phyloP scores from a whole-genome alignment of 2,329 filamentous ascomycete species.

The Trichoderma simmonsii region DNA sequence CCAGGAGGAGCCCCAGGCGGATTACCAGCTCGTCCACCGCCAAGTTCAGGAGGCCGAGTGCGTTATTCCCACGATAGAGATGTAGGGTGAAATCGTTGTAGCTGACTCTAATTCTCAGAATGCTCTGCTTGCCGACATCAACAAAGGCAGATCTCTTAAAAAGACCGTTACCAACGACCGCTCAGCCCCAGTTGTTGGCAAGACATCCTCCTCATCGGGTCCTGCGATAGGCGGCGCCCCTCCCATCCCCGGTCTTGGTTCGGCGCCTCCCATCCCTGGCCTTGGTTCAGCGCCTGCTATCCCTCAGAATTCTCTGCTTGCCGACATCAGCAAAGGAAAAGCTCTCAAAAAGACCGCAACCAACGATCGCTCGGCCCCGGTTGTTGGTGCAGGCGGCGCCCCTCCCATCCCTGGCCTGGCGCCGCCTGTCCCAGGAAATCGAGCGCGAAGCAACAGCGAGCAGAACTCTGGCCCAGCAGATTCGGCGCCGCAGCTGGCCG shows the following conservation, averaged over 20 bases:
- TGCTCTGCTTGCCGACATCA: conserved; percentile 83
- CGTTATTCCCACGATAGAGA: conserved; percentile 35
- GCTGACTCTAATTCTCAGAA: conserved; percentile 52
- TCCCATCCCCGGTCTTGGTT: conserved; percentile 61
- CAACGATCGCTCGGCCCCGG: conserved; percentile 87
- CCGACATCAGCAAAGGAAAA: conserved; percentile 81
- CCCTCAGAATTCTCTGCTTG: conserved; percentile 75
- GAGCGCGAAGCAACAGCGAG: conserved; percentile 83
- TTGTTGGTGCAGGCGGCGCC: conserved; percentile 65
- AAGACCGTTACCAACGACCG: conserved; percentile 91
- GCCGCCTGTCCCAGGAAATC: conserved; percentile 64
- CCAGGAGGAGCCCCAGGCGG: conserved; percentile 41
- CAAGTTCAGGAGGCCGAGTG: conserved; percentile 60
- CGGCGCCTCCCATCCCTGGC: conserved; percentile 61
- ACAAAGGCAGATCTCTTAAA: conserved; percentile 74
- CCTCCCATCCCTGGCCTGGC: conserved; percentile 69
- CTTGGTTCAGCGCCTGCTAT: conserved; percentile 53
- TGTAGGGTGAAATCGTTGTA: neutral
- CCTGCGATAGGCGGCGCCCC: conserved; percentile 72
- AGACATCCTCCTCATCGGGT: conserved; percentile 40
- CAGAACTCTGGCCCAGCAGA: conserved; percentile 53
- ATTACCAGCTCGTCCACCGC: conserved; percentile 56
- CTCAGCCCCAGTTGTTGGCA: conserved; percentile 68
- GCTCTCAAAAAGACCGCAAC: conserved; percentile 80
- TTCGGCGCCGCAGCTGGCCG: conserved; percentile 74